phyloP scores from a whole-genome alignment of 352 stramenopile species.

The Pythium monospermum region DNA sequence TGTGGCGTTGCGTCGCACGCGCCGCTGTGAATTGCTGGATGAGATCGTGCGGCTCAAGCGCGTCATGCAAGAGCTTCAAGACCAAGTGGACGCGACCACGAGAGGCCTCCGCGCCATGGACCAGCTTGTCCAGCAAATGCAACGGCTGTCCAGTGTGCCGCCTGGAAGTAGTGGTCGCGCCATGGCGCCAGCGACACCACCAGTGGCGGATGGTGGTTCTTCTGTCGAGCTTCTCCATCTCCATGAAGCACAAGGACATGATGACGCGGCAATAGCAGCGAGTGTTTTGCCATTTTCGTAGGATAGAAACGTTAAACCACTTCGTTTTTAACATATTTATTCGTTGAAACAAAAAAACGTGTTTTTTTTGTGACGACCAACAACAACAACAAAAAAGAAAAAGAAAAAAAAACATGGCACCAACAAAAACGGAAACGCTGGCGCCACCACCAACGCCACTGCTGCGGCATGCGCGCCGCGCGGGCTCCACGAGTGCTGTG shows the following conservation, averaged over 20 bases:
- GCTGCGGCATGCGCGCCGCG: constrained; percentile 21
- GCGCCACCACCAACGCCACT: neutral
- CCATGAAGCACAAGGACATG: too few species aligned
- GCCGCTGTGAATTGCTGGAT: constrained; percentile 27
- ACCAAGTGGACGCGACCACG: constrained; percentile 32
- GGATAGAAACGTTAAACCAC: too few species aligned
- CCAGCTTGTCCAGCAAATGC: constrained; percentile 25
- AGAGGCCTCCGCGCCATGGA: constrained; percentile 33
- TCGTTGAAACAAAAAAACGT: too few species aligned
- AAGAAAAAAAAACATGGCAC: neutral
- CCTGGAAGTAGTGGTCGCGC: too few species aligned
- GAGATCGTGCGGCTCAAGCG: constrained; percentile 32
- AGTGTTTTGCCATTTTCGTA: too few species aligned
- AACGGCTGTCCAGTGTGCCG: too few species aligned
- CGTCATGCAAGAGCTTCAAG: constrained; percentile 26
- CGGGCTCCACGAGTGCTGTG: constrained; percentile 65
- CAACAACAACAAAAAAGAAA: neutral
- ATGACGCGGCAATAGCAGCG: too few species aligned
- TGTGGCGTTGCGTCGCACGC: constrained; percentile 15
- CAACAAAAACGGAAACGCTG: neutral
- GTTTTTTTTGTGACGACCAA: too few species aligned
- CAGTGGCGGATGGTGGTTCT: too few species aligned
- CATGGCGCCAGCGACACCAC: neutral
- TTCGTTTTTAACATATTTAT: too few species aligned
- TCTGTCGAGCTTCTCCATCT: too few species aligned